These are phyloP conservation scores for Paramecium bursaria DNA, from an alignment of 73 alveolate species.

Conservation along the genomic window DNA sequence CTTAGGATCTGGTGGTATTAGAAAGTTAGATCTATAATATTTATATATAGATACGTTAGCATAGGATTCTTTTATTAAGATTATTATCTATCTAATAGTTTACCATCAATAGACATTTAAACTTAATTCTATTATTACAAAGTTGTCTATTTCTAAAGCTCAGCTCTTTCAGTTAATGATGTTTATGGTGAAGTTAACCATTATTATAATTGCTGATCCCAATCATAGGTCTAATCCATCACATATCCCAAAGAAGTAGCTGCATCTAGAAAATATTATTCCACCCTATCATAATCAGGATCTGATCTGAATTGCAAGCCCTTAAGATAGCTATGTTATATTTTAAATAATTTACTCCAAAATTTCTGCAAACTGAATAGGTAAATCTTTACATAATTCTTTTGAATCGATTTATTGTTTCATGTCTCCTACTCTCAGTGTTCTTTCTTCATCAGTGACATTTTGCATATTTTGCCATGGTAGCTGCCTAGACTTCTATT, in stretches of 20 bases:
- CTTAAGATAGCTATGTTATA: constrained; percentile 5
- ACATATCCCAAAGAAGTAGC: background rate
- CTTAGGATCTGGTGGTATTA: background rate
- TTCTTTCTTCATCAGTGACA: constrained; percentile 69
- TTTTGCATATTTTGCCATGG: constrained; percentile 71
- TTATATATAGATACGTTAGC: constrained; percentile 11
- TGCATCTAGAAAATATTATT: background rate
- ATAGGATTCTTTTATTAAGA: constrained; percentile 7
- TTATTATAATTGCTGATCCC: constrained; percentile 19
- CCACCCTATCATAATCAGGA: constrained; percentile 28
- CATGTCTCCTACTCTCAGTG: constrained; percentile 62
- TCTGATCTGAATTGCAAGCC: constrained; percentile 14
- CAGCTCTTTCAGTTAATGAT: background rate
- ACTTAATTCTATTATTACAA: constrained; percentile 9
- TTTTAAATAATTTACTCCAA: constrained; percentile 15
- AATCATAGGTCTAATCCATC: constrained; percentile 15
- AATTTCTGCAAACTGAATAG: constrained; percentile 37
- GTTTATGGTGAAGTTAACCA: background rate
- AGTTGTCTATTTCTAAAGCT: background rate
- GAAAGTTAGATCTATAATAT: constrained; percentile 2
- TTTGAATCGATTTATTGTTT: constrained; percentile 41
- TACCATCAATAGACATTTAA: background rate
- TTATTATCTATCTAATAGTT: constrained; percentile 5
- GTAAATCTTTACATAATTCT: constrained; percentile 65
- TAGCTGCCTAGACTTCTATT: constrained; percentile 61